Conservation (phyloP, 805 yeast genomes). For the Yamadazyma olivae region DNA sequence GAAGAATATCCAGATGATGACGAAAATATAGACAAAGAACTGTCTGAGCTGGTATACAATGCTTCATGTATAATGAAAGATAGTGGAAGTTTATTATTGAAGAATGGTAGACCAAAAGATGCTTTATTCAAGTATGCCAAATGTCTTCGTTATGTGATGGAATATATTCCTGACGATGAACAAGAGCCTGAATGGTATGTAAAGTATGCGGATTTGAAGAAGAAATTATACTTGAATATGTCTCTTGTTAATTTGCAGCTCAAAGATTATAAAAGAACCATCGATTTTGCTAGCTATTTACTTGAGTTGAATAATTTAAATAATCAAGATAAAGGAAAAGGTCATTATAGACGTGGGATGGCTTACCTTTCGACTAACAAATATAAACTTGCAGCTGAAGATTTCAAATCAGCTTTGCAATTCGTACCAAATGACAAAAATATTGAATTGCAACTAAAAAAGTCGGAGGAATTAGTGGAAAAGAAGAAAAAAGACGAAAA, state of each 20-base stretch:
- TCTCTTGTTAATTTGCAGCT: slow-evolving; percentile 52
- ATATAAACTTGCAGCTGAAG: slow-evolving; percentile 47
- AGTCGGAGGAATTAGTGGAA: slow-evolving; percentile 38
- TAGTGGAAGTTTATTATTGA: slow-evolving; percentile 62
- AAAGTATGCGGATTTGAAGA: slow-evolving; percentile 50
- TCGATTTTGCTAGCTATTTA: slow-evolving; percentile 53
- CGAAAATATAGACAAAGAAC: slow-evolving; percentile 51
- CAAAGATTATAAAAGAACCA: slow-evolving; percentile 45
- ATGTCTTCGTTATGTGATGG: slow-evolving; percentile 66
- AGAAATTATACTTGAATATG: slow-evolving; percentile 57
- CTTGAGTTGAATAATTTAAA: slow-evolving; percentile 46
- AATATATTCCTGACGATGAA: slow-evolving; percentile 67
- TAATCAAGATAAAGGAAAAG: slow-evolving; percentile 51
- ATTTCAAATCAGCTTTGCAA: slow-evolving; percentile 42
- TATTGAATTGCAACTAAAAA: slow-evolving; percentile 43
- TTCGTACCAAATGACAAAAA: slow-evolving; percentile 48
- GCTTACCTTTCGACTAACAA: slow-evolving; percentile 43
- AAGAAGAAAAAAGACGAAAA: slow-evolving; percentile 48
- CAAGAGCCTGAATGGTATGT: slow-evolving; percentile 50
- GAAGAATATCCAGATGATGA: slow-evolving; percentile 83
- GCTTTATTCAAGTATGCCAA: slow-evolving; percentile 65
- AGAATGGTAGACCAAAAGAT: slow-evolving; percentile 45
- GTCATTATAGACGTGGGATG: slow-evolving; percentile 53
- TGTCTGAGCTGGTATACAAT: slow-evolving; percentile 47
- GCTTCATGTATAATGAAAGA: slow-evolving; percentile 60